Base-by-base conservation (phyloP, 768 basidiomycete genomes). In the Mycena crocata region DNA sequence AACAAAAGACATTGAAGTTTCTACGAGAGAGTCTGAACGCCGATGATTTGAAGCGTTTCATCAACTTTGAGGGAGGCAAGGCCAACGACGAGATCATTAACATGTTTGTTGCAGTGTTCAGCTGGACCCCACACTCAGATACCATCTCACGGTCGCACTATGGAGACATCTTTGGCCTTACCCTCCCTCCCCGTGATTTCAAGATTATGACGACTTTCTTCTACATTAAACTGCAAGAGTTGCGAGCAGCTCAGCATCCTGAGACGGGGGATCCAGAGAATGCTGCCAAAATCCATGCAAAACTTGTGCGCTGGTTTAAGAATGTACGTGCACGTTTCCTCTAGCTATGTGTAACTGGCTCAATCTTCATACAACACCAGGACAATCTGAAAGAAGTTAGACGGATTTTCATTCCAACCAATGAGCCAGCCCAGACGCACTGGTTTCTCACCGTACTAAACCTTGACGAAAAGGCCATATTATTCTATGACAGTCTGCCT, bases 41-140 rank as follows among this genome's bases (percentile, higher is more conserved):
- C 7, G 14, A 6, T 3, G 45, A 58, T 48, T 34, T 58, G n/a
- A 15, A 28, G 23, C 59, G 59, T 3, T 49, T 59, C 13, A 23
- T 58, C 7, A 17, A 45, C 30, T 55, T 56, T 55, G 35, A 17
- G 5, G 28, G 24, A n/a, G 57, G 57, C 24, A n/a, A 3, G 30
- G 59, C 59, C 17, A 40, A 61, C 19, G 49, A 61, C 28, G 59
- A 61, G 21, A 13, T 40, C 28, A 42, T 61, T 5, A 61, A 61
- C 19, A 51, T 61, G 7, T 61, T 31, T 32, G 40, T 51, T 6
- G 48, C 59, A 2, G 30, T 44, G 19, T 21, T 51, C n/a, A 28
- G 24, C 10, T 30, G 24, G 15, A 9, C 37, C 1, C 17, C 19
- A 10, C 3, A n/a, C n/a, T n/a, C n/a, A n/a, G n/a, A n/a, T n/a